Evolutionary conservation across 805 yeast genomes (phyloP).

Genomic region (Starmerella kuoi): DNA sequence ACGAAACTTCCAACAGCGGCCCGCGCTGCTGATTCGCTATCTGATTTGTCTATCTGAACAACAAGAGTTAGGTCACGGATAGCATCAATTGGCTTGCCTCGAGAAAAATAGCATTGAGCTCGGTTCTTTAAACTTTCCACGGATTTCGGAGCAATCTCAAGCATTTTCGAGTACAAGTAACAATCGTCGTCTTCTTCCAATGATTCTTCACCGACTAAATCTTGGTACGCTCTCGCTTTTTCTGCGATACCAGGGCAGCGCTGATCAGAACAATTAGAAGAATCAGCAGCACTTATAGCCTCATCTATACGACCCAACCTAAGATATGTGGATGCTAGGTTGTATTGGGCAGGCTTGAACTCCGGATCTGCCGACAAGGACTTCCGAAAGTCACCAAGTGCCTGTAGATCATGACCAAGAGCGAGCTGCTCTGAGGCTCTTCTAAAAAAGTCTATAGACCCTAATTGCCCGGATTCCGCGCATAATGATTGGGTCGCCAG

Average conservation of each 20-base stretch:
- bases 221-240: constrained; percentile 13
- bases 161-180: constrained; percentile 9
- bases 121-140: constrained; percentile 24
- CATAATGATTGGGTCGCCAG: neutral
- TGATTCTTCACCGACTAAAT: constrained; percentile 3
- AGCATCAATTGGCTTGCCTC: constrained; percentile 27
- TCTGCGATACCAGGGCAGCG: constrained; percentile 19
- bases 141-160: constrained; percentile 25
- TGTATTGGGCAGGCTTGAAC: constrained; percentile 29
- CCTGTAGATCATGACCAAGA: constrained; percentile 28
- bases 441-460: constrained; percentile 26
- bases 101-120: constrained; percentile 27
- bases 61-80: constrained; percentile 28
- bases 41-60: constrained; percentile 23
- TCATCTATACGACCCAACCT: constrained; percentile 26
- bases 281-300: constrained; percentile 20
- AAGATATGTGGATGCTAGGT: constrained; percentile 27
- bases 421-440: constrained; percentile 31
- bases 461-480: neutral
- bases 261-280: constrained; percentile 8
- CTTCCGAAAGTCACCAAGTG: constrained; percentile 29
- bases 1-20: constrained; percentile 38
- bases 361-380: constrained; percentile 28
- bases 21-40: constrained; percentile 25
- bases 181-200: constrained; percentile 8